phyloP scores from a whole-genome alignment of 805 yeast genomes.

The Dipodascus albidus region DNA sequence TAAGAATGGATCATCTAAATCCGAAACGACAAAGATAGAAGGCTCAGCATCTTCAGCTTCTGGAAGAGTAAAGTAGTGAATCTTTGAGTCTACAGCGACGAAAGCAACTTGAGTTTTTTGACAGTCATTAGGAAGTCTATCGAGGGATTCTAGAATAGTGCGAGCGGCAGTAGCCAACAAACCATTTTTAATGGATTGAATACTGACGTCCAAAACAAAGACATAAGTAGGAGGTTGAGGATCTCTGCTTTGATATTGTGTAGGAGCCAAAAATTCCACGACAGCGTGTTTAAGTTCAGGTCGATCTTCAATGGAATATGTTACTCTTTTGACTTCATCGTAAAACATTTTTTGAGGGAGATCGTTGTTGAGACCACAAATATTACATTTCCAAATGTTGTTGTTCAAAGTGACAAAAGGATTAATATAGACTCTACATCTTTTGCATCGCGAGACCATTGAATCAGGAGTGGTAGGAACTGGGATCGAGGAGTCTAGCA shows the following conservation, averaged over 20 bases:
- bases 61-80: conserved; percentile 74
- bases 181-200: conserved; percentile 67
- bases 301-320: conserved; percentile 59
- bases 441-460: conserved; percentile 83
- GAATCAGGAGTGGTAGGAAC: conserved; percentile 71
- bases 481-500: conserved; percentile 58
- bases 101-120: conserved; percentile 76
- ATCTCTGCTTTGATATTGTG: conserved; percentile 84
- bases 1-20: conserved; percentile 80
- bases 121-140: conserved; percentile 76
- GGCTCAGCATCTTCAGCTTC: conserved; percentile 37
- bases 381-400: conserved; percentile 88
- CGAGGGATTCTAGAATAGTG: conserved; percentile 76
- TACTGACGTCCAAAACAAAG: conserved; percentile 79
- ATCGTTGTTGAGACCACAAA: conserved; percentile 83
- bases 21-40: conserved; percentile 76
- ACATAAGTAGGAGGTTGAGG: conserved; percentile 89
- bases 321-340: conserved; percentile 44
- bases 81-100: conserved; percentile 76
- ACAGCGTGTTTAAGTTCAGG: conserved; percentile 76
- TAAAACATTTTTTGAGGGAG: conserved; percentile 74
- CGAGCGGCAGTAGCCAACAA: conserved; percentile 80
- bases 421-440: conserved; percentile 92
- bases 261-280: conserved; percentile 89
- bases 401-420: conserved; percentile 75